phyloP scores from a whole-genome alignment of 2,329 filamentous ascomycete species.

The Myriosclerotinia duriaeana region DNA sequence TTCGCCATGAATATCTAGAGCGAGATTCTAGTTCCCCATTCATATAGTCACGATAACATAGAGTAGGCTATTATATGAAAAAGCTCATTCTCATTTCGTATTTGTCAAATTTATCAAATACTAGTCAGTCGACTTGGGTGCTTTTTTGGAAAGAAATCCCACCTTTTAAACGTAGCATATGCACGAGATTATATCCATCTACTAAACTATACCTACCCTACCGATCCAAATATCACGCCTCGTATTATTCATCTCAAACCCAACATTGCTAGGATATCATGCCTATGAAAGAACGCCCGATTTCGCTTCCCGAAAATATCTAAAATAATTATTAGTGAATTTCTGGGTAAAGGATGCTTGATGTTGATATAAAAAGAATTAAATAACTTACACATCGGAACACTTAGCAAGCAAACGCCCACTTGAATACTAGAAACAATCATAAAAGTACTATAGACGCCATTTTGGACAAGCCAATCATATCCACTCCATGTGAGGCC shows the following conservation, averaged over 20 bases:
- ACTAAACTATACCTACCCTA: not conserved
- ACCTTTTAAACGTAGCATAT: not conserved
- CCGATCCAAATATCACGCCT: not conserved
- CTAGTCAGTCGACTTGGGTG: not conserved
- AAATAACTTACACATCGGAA: conserved; percentile 71
- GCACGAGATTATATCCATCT: not conserved
- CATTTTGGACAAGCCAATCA: conserved; percentile 71
- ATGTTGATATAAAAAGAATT: conserved; percentile 7
- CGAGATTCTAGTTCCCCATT: not conserved
- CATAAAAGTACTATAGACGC: conserved; percentile 64
- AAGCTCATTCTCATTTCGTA: not conserved
- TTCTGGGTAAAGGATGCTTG: not conserved
- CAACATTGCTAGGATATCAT: conserved; percentile 5
- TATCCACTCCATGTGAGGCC: conserved; percentile 81
- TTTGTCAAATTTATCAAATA: not conserved
- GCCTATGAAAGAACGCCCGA: conserved; percentile 16
- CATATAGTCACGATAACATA: not conserved
- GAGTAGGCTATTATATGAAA: not conserved
- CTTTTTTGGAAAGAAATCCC: not conserved
- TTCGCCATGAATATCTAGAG: not conserved
- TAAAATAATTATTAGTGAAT: conserved; percentile 9
- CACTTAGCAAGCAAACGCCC: conserved; percentile 68
- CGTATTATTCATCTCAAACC: conserved; percentile 1
- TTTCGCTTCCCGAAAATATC: conserved; percentile 21
- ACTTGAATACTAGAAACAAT: conserved; percentile 75